A percentile compares a stretch with the other conserved stretches of the same genome.
These are phyloP conservation scores for Pythium sukuiense DNA, from an alignment of 352 stramenopile genomes.

Conservation along the genomic window DNA sequence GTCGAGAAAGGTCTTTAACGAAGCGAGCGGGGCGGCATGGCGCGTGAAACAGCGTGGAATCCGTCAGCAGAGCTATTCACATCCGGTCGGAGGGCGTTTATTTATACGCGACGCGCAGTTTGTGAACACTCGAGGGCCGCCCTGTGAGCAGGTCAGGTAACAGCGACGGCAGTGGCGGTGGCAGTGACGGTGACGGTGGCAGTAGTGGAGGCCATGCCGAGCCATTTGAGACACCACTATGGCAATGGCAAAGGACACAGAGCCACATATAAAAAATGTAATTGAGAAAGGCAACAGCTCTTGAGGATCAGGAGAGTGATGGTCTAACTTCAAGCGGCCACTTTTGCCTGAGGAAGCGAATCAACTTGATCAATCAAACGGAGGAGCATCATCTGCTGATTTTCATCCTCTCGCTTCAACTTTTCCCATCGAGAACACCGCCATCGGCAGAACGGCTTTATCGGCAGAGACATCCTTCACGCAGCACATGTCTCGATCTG, in stretches of 20 bases:
- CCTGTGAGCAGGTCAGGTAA: no score
- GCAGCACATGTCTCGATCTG: constrained; percentile 3
- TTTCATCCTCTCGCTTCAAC: not conserved
- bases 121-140: not conserved
- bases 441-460: not conserved
- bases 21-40: not conserved
- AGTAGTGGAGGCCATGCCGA: no score
- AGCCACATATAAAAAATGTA: not conserved
- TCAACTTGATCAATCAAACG: not conserved
- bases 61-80: not conserved
- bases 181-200: no score
- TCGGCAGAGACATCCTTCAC: constrained; percentile 5
- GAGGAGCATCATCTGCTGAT: constrained; percentile 1
- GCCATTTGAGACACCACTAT: not conserved
- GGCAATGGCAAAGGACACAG: not conserved
- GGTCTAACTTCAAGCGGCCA: not conserved
- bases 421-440: not conserved
- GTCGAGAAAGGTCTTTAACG: not conserved
- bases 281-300: not conserved
- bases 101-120: not conserved
- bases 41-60: not conserved
- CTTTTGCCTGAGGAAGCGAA: constrained; percentile 4
- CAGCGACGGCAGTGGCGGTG: no score
- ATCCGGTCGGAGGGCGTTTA: not conserved
- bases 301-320: not conserved